Base-by-base conservation (phyloP, 495 filamentous ascomycete genomes). In the Talaromyces thailandensis region DNA sequence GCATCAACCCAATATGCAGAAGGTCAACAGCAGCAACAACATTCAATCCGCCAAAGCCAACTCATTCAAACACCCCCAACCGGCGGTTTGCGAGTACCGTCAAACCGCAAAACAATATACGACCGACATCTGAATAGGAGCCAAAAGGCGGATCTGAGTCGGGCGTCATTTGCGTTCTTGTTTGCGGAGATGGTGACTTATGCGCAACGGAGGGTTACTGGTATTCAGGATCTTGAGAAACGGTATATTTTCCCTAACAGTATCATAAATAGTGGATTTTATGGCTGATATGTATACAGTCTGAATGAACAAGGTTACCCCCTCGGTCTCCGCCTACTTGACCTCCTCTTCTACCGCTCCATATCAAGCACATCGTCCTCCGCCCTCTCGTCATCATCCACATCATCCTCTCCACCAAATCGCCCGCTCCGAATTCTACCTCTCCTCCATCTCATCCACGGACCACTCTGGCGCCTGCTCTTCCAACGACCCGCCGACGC, bases 141-240 rank as follows among this genome's bases (percentile, higher is more conserved):
- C 69, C 88, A 88, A 69, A 90, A 87, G 64, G 81, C 89, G 28
- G 92, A 98, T 78, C 82, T 94, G 63, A 95, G 91, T 73, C 88
- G 94, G 61, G 86, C 95, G 0, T 90, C 89, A 72, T 97, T 99
- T 74, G 95, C 94, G 32, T 97, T 94, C 70, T 79, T 99, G 23
- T 99, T 99, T 68, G 87, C 84, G 43, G 93, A 97, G 81, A 96
- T 99, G 91, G 92, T 99, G 32, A 86, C 83, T 67, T 98, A 99
- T 73, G 93, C 94, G 50, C 95, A 97, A 70, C 85, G 87, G 67
- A 79, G 89, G 65, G 93, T 96, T 60, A 93, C 88, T 61, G 92
- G 90, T 1, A 96, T 98, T 59, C 87, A 93, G 68, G 95, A 97
- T 72, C 70, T 99, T 14, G 94, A 99, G 73, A 91, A 91, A 78